Conservation (phyloP, 345 rosid genomes). For the Eucalyptus sp. region DNA sequence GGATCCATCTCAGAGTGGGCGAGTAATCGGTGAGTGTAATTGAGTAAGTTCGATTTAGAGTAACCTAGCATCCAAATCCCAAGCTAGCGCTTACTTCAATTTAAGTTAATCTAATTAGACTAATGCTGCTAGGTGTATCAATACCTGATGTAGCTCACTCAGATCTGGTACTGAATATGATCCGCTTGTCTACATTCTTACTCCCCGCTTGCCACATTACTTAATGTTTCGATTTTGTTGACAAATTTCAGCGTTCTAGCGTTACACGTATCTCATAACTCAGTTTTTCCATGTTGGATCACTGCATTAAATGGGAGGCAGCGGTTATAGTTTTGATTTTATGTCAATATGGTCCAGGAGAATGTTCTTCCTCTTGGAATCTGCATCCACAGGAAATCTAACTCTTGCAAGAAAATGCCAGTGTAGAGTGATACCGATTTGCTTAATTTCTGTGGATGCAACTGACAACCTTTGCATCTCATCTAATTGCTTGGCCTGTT, state of each 20-base stretch:
- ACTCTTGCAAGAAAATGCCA: background rate
- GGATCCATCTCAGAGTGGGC: background rate
- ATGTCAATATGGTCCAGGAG: too few species aligned
- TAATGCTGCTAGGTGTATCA: too few species aligned
- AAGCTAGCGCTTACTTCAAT: background rate
- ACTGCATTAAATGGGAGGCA: background rate
- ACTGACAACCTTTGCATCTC: background rate
- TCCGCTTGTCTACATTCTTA: too few species aligned
- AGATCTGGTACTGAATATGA: too few species aligned
- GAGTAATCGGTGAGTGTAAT: background rate
- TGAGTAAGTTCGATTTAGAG: background rate
- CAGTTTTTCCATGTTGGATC: background rate
- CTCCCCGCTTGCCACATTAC: too few species aligned
- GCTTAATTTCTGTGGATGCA: background rate
- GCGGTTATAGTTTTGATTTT: background rate
- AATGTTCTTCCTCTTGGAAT: too few species aligned
- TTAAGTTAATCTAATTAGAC: background rate
- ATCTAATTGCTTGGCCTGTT: background rate
- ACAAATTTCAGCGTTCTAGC: too few species aligned
- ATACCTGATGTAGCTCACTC: too few species aligned
- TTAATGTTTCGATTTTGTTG: too few species aligned
- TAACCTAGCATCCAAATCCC: background rate
- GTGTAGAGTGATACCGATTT: background rate
- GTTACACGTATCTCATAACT: too few species aligned
- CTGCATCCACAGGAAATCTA: background rate